phyloP scores from a whole-genome alignment of 805 yeast species.

The Metschnikowia matae region DNA sequence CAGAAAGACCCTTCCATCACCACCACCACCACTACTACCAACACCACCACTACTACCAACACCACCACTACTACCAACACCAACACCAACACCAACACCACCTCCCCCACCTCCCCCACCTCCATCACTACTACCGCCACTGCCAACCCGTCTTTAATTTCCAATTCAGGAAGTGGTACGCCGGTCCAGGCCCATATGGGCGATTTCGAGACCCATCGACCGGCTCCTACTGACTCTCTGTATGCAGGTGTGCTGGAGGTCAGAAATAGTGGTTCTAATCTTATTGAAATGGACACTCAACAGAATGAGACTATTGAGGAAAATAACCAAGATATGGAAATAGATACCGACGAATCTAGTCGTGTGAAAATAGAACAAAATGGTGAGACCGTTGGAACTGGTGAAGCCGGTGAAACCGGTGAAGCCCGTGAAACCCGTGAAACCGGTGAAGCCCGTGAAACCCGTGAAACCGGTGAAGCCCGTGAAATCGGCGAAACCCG shows the following conservation, averaged over 20 bases:
- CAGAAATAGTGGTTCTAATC: neutral
- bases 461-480: too few relatives aligned
- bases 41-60: neutral
- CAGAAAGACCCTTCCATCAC: neutral
- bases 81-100: too few relatives aligned
- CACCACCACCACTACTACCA: neutral
- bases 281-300: too few relatives aligned
- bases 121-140: too few relatives aligned
- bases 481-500: too few relatives aligned
- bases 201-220: neutral
- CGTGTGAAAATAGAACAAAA: too few relatives aligned
- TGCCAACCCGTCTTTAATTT: neutral
- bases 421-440: too few relatives aligned
- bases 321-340: neutral
- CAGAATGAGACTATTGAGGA: neutral
- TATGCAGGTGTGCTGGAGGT: too few relatives aligned
- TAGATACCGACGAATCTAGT: neutral
- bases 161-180: neutral
- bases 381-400: too few relatives aligned
- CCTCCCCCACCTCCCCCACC: neutral
- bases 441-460: too few relatives aligned
- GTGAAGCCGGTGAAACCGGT: too few relatives aligned
- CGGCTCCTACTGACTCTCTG: neutral
- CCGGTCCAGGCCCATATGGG: neutral
- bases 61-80: too few relatives aligned